Conservation (phyloP, 352 stramenopile species). For the Hyaloperonospora brassicae region DNA sequence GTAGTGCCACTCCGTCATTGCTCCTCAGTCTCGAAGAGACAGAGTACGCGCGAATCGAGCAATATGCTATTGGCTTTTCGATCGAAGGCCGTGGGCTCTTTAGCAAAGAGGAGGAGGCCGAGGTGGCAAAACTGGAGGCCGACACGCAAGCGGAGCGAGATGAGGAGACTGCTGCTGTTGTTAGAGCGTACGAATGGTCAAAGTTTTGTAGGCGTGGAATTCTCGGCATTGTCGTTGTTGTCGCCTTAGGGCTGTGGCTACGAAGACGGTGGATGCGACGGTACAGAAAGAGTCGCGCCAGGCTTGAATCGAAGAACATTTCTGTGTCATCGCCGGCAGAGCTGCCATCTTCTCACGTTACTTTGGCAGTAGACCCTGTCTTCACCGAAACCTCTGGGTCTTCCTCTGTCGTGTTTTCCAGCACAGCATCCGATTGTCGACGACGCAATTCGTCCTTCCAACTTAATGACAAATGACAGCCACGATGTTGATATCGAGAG, state of each 20-base stretch:
- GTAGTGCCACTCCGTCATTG: conserved; percentile 37
- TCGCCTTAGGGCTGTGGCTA: conserved; percentile 23
- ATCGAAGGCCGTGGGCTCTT: conserved; percentile 63
- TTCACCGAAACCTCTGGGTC: conserved; percentile 17
- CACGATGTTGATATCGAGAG: too few relatives aligned
- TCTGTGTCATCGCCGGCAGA: conserved; percentile 7
- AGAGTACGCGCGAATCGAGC: conserved; percentile 45
- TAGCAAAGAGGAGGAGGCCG: conserved; percentile 44
- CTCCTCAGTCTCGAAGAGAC: conserved; percentile 54
- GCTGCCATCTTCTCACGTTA: conserved; percentile 15
- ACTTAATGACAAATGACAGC: conserved; percentile 24
- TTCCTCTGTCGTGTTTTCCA: conserved; percentile 26
- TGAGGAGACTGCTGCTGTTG: conserved; percentile 24
- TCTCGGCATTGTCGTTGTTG: conserved; percentile 17
- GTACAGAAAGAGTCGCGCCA: conserved; percentile 18
- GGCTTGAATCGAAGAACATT: conserved; percentile 19
- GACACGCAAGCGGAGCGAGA: conserved; percentile 33
- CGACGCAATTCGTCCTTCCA: conserved; percentile 31
- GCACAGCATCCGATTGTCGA: conserved; percentile 17
- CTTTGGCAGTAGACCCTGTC: conserved; percentile 16
- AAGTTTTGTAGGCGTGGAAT: conserved; percentile 17
- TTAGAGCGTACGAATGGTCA: conserved; percentile 18
- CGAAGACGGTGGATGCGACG: conserved; percentile 28
- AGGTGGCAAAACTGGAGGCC: conserved; percentile 43
- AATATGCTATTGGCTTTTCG: conserved; percentile 70